Base-by-base conservation (phyloP, 2,329 filamentous ascomycete species). In the Grosmannia huntii region DNA sequence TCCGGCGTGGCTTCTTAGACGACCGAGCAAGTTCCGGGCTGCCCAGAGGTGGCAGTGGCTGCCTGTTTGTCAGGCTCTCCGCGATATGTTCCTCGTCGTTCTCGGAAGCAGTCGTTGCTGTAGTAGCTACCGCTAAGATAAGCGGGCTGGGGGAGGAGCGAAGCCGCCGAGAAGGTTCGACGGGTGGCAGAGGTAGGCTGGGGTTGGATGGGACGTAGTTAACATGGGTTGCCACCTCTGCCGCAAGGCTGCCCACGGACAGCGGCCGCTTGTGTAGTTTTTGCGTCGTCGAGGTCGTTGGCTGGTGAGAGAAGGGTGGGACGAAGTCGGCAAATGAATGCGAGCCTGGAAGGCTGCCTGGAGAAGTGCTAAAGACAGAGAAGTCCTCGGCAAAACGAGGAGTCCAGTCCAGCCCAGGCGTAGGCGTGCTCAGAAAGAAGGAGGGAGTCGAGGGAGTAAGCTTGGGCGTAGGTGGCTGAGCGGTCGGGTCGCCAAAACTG, bases 371-470 rank as follows among this genome's bases (percentile, higher is more conserved):
- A 73, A 85, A 84, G 65, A 84, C 80, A 62, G 81, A 83, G 65
- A 82, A 84, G 63, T 84, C 81, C 66, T 84, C 80, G 62, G 81
- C 80, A 71, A 83, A 85, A 59, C 75, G 76, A 67, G 82, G 81
- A 51, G 81, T 84, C 76, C 78, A 81, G 63, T 75, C 75, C 38
- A 51, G 31, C 9, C 59, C 58, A 14, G 62, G 60, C 5, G 62
- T 61, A 25, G 41, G 41, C 41, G 41, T 60, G 21, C 61, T 83
- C 60, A 79, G 74, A 62, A 81, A 79, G 58, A 73, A 67, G 64
- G 60, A 72, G 41, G 56, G 67, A 65, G 75, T 68, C 57, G 79
- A 77, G 58, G 81, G 80, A 33, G 80, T 84, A 67, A 79, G 75
- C 68, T 75, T 77, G 58, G 81, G 80, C 58, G 80, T 83, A 51